phyloP scores from a whole-genome alignment of 1,284 basidiomycete species.

The Amylostereum areolatum region DNA sequence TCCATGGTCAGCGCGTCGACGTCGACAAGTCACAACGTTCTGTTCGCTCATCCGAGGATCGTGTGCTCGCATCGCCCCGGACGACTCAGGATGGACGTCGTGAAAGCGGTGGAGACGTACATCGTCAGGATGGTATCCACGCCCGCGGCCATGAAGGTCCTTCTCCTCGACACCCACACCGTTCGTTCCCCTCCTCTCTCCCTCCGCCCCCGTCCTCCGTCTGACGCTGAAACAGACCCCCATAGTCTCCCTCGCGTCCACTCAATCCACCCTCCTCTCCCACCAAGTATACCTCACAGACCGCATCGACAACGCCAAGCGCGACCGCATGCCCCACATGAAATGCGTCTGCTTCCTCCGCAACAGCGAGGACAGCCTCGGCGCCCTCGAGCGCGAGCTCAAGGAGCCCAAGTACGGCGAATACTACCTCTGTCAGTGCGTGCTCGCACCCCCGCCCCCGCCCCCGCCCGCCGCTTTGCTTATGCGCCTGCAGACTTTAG shows the following conservation, averaged over 20 bases:
- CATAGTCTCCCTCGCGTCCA: slow-evolving; percentile 91
- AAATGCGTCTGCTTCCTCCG: slow-evolving; percentile 95
- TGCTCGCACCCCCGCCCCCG: slow-evolving; percentile 33
- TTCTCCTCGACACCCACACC: slow-evolving; percentile 94
- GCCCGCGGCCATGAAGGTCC: slow-evolving; percentile 93
- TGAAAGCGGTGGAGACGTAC: slow-evolving; percentile 94
- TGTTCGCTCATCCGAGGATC: background rate
- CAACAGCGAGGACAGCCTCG: slow-evolving; percentile 75
- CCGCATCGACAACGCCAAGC: slow-evolving; percentile 86
- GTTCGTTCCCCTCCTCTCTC: slow-evolving; percentile 47
- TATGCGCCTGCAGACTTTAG: slow-evolving; percentile 94
- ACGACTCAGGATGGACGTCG: slow-evolving; percentile 73
- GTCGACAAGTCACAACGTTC: background rate
- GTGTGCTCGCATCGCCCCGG: background rate
- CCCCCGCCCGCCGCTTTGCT: no score
- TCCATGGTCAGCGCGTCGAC: no score
- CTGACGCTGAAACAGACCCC: no score
- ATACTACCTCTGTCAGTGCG: slow-evolving; percentile 95
- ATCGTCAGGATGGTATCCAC: slow-evolving; percentile 85
- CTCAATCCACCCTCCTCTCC: slow-evolving; percentile 90
- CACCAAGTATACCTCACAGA: slow-evolving; percentile 99
- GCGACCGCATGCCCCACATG: slow-evolving; percentile 91
- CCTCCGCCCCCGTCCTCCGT: no score
- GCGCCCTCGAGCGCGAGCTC: slow-evolving; percentile 80
- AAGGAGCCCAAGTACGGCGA: slow-evolving; percentile 89